Percentiles rank a stretch among this genome's conserved stretches.
Conservation (phyloP, 139 green algal species). For the Edaphochlamys debaryana region DNA sequence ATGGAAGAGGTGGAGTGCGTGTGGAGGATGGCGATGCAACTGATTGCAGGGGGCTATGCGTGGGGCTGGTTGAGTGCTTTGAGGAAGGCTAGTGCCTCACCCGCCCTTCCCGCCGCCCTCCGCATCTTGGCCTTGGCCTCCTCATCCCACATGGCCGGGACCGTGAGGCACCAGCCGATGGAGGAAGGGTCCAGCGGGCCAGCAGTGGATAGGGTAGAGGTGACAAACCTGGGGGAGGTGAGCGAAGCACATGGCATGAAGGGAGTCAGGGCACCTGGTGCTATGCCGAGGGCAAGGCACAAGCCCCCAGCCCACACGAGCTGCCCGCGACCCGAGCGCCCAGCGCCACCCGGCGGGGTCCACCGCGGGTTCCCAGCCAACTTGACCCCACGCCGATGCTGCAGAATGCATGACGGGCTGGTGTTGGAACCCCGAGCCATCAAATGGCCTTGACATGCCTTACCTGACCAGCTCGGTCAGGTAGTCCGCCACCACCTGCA, state of each 20-base stretch:
- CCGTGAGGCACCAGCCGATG: slow-evolving; percentile 35
- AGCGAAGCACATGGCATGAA: too few relatives aligned
- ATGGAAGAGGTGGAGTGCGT: background rate
- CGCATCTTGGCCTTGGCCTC: slow-evolving; percentile 12
- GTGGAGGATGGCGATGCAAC: background rate
- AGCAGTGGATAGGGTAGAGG: background rate
- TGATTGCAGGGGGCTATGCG: background rate
- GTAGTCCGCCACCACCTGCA: slow-evolving; percentile 2
- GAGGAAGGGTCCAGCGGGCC: background rate
- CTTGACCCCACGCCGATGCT: too few relatives aligned
- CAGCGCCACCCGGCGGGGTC: too few relatives aligned
- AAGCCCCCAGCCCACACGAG: too few relatives aligned
- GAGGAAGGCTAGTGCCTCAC: background rate
- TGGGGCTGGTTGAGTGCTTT: background rate
- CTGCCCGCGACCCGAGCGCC: too few relatives aligned
- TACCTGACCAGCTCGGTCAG: background rate
- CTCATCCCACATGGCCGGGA: slow-evolving; percentile 29
- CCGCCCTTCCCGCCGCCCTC: slow-evolving; percentile 1
- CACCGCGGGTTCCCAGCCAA: too few relatives aligned
- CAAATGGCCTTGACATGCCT: too few relatives aligned
- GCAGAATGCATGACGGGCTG: too few relatives aligned
- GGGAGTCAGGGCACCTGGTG: too few relatives aligned
- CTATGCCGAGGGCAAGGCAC: too few relatives aligned
- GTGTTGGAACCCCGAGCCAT: too few relatives aligned
- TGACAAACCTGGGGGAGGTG: background rate